Evolutionary conservation across 192 early-diverging fungal genomes (phyloP).

Genomic region (Phycomyces blakesleeanus): DNA sequence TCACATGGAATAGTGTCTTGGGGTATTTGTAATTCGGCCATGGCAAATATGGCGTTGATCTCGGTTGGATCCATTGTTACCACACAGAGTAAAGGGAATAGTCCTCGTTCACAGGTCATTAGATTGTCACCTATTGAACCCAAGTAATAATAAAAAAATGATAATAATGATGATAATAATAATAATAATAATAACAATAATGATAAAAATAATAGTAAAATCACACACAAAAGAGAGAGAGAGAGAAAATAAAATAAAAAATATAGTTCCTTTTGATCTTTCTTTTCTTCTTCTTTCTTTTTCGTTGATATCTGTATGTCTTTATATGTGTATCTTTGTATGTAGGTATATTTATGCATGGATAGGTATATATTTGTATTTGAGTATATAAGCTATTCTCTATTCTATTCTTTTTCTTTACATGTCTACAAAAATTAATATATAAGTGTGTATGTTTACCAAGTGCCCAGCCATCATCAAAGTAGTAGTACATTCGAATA

Average conservation of each 20-base stretch:
- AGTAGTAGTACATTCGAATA: constrained; percentile 21
- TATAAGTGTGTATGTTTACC: too few relatives aligned
- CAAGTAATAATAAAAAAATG: too few relatives aligned
- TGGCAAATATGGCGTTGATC: background rate
- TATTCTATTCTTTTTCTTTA: too few relatives aligned
- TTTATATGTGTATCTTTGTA: background rate
- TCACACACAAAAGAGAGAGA: too few relatives aligned
- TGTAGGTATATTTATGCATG: background rate
- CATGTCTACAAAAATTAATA: too few relatives aligned
- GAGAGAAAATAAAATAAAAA: background rate
- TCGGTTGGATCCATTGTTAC: constrained; percentile 4
- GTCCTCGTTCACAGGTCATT: constrained; percentile 16
- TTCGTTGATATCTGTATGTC: background rate
- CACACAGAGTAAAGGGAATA: constrained; percentile 28
- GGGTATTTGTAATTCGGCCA: background rate
- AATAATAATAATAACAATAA: too few relatives aligned
- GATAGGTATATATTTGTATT: background rate
- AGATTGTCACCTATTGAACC: constrained; percentile 22
- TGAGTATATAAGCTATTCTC: too few relatives aligned
- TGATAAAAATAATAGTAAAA: too few relatives aligned
- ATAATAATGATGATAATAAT: too few relatives aligned
- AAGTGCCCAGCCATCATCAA: constrained; percentile 32
- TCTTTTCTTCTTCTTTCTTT: background rate
- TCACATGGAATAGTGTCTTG: background rate
- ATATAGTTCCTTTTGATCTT: background rate